Evolutionary conservation across 1,139 yeast genomes (phyloP), one percentile per base, ranked within the genome.

Genomic region (Suhomyces chickasaworum): DNA sequence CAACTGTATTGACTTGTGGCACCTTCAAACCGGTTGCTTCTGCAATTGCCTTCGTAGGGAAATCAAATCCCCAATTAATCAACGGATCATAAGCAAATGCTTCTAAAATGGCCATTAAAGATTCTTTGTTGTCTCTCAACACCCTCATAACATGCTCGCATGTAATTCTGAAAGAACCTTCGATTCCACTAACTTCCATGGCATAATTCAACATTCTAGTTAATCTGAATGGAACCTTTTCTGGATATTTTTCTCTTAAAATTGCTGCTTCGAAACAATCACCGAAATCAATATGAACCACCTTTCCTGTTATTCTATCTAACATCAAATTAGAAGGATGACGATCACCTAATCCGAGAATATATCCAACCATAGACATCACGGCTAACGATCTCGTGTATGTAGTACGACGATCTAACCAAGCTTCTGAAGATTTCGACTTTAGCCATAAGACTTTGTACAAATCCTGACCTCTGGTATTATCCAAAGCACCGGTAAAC

Each of bases 181-280:
- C 99, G 51, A 95, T 90, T 15, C 99, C 99, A 68, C 97, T 89
- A 5, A 95, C 98, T 65, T 95, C 99, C 98, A 95, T 93, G 0
- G 99, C 99, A 66, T 90, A 91, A 29, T 95, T 90, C 54, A 95
- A 76, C 99, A 95, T 95, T 65, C 99, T 78, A 0, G 99, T 95
- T 51, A 95, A 77, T 65, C 99, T 79, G 72, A 95, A 95, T 12
- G 99, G 99, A 20, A 95, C 99, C 66, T 91, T 91, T 63, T 95
- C 99, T 0, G 99, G 99, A 65, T 87, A 95, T 63, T 93, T 95
- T 56, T 93, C 99, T 57, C 99, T 81, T 52, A 95, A 71, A 46
- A 93, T 90, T 0, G 99, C 99, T 1, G 98, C 97, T 63, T 95
- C 99, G 62, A 95, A 95, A 77, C 99, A 95, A 64, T 95, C 99